These are phyloP conservation scores for Diphasiastrum complanatum DNA, from an alignment of 83 land plant species.

Conservation along the genomic window DNA sequence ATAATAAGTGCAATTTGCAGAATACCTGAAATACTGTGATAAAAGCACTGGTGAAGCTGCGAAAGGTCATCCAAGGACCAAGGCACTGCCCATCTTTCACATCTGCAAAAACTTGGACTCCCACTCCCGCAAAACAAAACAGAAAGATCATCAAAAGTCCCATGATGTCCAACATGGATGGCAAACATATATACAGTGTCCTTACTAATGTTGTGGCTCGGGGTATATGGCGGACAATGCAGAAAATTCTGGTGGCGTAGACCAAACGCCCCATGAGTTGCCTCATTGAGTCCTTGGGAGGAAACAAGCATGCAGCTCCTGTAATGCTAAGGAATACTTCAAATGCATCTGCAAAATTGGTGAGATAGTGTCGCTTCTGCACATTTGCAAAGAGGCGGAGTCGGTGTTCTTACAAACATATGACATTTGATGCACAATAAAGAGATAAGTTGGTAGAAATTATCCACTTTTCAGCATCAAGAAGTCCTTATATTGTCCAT, in stretches of 20 bases:
- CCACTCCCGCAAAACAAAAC: conserved; percentile 21
- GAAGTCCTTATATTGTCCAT: too few species aligned
- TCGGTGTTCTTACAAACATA: too few species aligned
- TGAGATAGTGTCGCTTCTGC: neutral
- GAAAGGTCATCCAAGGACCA: conserved; percentile 20
- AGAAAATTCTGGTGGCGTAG: conserved; percentile 20
- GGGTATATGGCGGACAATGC: conserved; percentile 30
- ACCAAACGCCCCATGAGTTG: conserved; percentile 11
- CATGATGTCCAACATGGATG: conserved; percentile 30
- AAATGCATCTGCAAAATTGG: neutral
- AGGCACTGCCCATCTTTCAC: conserved; percentile 28
- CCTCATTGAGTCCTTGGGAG: conserved; percentile 1
- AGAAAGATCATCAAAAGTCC: conserved; percentile 24
- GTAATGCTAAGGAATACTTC: conserved; percentile 9
- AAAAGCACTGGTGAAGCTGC: conserved; percentile 19
- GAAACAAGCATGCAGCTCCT: conserved; percentile 25
- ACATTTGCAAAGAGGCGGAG: neutral
- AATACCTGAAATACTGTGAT: conserved; percentile 36
- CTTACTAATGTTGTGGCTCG: conserved; percentile 17
- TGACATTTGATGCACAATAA: too few species aligned
- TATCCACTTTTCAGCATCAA: too few species aligned
- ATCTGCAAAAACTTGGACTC: conserved; percentile 23
- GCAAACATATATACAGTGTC: conserved; percentile 29
- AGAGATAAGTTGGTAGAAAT: too few species aligned
- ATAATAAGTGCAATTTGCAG: neutral